Conservation (phyloP, 495 filamentous ascomycete species). For the Penicillium riverlandense region DNA sequence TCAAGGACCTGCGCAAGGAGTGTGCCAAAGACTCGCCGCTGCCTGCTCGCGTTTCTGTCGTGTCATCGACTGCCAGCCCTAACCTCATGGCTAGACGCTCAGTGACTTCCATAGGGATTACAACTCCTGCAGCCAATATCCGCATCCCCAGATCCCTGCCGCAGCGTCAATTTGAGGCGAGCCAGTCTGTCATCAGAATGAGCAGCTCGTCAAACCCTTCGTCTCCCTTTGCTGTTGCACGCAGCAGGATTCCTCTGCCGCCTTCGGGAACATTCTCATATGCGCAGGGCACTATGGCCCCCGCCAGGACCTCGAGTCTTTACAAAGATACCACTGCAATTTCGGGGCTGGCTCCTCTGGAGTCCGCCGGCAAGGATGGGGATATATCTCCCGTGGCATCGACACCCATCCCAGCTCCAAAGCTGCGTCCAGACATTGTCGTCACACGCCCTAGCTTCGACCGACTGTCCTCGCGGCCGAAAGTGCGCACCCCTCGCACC, state of each 20-base stretch:
- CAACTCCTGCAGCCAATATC: not conserved
- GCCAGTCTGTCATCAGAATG: not conserved
- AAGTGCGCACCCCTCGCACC: not conserved
- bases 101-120: not conserved
- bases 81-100: too few relatives aligned
- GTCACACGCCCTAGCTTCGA: not conserved
- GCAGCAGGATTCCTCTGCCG: constrained; percentile 4
- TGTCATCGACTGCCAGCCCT: constrained; percentile 1
- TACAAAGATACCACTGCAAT: not conserved
- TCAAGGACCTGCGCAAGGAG: constrained; percentile 28
- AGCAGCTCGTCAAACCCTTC: not conserved
- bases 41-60: not conserved
- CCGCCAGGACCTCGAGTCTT: not conserved
- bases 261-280: constrained; percentile 1
- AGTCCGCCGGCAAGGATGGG: not conserved
- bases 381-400: not conserved
- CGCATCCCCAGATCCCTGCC: not conserved
- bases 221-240: not conserved
- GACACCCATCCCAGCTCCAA: not conserved
- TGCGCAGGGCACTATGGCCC: constrained; percentile 3
- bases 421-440: not conserved
- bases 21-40: constrained; percentile 7
- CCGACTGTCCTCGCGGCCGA: not conserved
- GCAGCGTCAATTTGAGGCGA: not conserved
- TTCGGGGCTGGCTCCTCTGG: not conserved